Evolutionary conservation across 139 green algal species (phyloP).

Genomic region (Nannochloris sp.): DNA sequence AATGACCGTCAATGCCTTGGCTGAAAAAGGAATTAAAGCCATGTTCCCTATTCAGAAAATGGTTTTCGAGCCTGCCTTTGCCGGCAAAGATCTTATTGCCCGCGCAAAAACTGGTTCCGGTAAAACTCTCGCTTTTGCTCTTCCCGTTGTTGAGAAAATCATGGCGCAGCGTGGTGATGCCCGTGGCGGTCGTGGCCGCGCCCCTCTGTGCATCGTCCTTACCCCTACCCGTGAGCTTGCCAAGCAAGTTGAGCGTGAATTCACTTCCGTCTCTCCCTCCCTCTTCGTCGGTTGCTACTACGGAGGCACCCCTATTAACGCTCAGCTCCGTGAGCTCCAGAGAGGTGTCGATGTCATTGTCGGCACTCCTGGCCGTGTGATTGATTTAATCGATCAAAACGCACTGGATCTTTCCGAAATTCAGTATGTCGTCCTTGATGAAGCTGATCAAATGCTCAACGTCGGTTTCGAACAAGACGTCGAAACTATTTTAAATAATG

Average conservation of each 20-base stretch:
- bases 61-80: constrained; percentile 65
- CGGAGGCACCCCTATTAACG: constrained; percentile 70
- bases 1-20: constrained; percentile 55
- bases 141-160: constrained; percentile 91
- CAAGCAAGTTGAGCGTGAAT: constrained; percentile 92
- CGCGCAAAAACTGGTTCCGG: constrained; percentile 91
- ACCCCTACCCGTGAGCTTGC: constrained; percentile 97
- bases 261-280: constrained; percentile 55
- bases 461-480: constrained; percentile 98
- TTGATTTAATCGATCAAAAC: constrained; percentile 88
- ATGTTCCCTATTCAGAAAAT: constrained; percentile 83
- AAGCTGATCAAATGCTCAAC: constrained; percentile 97
- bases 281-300: constrained; percentile 79
- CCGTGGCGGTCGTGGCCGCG: constrained; percentile 8
- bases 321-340: constrained; percentile 59
- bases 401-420: constrained; percentile 64
- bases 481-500: constrained; percentile 79
- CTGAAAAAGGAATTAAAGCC: constrained; percentile 53
- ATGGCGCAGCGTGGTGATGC: constrained; percentile 36
- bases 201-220: constrained; percentile 80
- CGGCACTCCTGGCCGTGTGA: constrained; percentile 92
- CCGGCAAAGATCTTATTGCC: constrained; percentile 84
- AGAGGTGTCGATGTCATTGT: constrained; percentile 89
- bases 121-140: constrained; percentile 97
- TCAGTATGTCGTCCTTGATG: constrained; percentile 88